phyloP scores from a whole-genome alignment of 345 rosid genomes.

The Populus pruinosa region DNA sequence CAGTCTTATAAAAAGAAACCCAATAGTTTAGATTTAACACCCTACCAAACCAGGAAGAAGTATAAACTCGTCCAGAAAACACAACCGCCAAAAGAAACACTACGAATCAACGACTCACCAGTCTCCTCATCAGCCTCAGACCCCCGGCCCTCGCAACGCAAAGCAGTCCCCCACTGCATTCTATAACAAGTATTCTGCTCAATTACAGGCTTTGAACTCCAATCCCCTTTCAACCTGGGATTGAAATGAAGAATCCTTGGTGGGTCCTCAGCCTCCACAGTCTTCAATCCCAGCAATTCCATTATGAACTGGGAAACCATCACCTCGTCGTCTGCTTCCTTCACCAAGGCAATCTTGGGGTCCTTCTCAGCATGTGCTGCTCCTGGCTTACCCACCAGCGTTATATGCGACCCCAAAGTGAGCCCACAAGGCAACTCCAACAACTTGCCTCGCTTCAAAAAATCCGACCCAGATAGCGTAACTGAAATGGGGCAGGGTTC shows the following conservation, averaged over 20 bases:
- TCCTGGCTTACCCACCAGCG: slow-evolving; percentile 84
- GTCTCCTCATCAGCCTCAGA: slow-evolving; percentile 80
- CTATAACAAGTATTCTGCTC: slow-evolving; percentile 94
- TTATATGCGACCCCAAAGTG: slow-evolving; percentile 77
- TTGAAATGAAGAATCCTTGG: slow-evolving; percentile 86
- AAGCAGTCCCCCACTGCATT: slow-evolving; percentile 88
- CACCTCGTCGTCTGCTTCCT: slow-evolving; percentile 39
- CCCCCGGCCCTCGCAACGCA: slow-evolving; percentile 83
- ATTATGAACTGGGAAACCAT: slow-evolving; percentile 82
- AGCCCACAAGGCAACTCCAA: slow-evolving; percentile 85
- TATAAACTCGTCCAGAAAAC: not conserved
- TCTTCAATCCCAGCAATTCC: slow-evolving; percentile 82
- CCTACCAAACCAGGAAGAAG: not conserved
- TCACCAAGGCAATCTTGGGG: slow-evolving; percentile 48
- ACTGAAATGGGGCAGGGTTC: slow-evolving; percentile 66
- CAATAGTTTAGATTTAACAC: not conserved
- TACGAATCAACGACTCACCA: slow-evolving; percentile 34
- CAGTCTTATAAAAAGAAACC: not conserved
- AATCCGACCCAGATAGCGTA: slow-evolving; percentile 55
- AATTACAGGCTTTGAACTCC: slow-evolving; percentile 79
- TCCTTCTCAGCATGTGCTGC: slow-evolving; percentile 53
- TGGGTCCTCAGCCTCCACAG: slow-evolving; percentile 96
- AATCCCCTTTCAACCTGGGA: slow-evolving; percentile 88
- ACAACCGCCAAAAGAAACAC: not conserved
- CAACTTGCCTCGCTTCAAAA: slow-evolving; percentile 40